A percentile compares a stretch with the other conserved stretches of the same genome.
Evolutionary conservation across 176 grass and related monocot genomes (phyloP).

Genomic region (Chloris gayana): DNA sequence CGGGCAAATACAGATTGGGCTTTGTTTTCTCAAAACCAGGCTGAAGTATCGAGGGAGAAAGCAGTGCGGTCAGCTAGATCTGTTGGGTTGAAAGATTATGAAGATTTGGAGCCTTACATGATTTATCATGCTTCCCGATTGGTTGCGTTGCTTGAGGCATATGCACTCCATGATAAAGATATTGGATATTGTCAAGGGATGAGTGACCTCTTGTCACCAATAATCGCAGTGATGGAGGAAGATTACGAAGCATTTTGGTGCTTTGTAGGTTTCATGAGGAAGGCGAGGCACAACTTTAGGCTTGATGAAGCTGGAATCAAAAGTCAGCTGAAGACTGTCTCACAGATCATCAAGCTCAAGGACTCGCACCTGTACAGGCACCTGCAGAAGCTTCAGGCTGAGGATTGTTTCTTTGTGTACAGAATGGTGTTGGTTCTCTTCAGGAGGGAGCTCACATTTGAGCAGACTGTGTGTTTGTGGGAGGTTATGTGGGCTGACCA

Average conservation of each 20-base stretch:
- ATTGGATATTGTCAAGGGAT: conserved; percentile 95
- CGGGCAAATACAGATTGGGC: conserved; percentile 79
- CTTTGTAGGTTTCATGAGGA: conserved; percentile 95
- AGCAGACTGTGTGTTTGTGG: conserved; percentile 89
- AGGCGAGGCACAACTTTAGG: conserved; percentile 90
- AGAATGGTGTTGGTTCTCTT: conserved; percentile 95
- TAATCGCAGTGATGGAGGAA: conserved; percentile 79
- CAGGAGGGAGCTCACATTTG: conserved; percentile 91
- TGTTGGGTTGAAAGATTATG: conserved; percentile 76
- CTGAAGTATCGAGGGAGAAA: conserved; percentile 59
- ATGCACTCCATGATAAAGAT: conserved; percentile 88
- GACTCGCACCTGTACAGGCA: conserved; percentile 83
- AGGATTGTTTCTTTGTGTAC: conserved; percentile 97
- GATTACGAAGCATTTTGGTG: conserved; percentile 98
- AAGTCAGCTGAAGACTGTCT: conserved; percentile 84
- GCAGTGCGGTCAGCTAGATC: conserved; percentile 54
- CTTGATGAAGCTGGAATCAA: conserved; percentile 89
- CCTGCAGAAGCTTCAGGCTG: conserved; percentile 87
- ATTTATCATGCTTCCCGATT: conserved; percentile 85
- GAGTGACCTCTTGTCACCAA: conserved; percentile 95
- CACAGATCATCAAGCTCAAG: conserved; percentile 87
- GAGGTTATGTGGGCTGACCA: conserved; percentile 99
- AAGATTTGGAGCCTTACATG: conserved; percentile 84
- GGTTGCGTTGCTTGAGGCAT: conserved; percentile 77
- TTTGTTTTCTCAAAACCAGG: conserved; percentile 60